Evolutionary conservation across 352 stramenopile genomes (phyloP).

Genomic region (Pythium scleroteichum): DNA sequence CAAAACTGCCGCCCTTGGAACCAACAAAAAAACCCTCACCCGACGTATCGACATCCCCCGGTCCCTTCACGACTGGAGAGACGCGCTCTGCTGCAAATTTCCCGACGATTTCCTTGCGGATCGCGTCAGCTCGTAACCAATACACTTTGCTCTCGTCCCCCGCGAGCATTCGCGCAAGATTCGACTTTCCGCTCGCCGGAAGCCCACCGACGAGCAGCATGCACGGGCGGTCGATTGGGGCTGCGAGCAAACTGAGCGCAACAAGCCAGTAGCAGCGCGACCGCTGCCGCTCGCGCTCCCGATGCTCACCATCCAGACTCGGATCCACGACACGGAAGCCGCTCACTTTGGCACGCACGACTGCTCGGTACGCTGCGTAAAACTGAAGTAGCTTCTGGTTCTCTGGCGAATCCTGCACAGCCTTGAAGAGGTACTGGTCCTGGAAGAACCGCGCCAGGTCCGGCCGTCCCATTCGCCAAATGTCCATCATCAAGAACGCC

Average conservation of each 20-base stretch:
- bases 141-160: slow-evolving; percentile 39
- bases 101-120: slow-evolving; percentile 60
- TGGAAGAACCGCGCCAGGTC: slow-evolving; percentile 55
- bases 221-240: slow-evolving; percentile 42
- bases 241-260: slow-evolving; percentile 52
- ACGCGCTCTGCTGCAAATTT: background rate
- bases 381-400: slow-evolving; percentile 53
- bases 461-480: slow-evolving; percentile 56
- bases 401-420: slow-evolving; percentile 47
- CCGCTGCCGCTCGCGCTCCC: slow-evolving; percentile 40
- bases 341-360: slow-evolving; percentile 70
- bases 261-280: slow-evolving; percentile 69
- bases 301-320: slow-evolving; percentile 38
- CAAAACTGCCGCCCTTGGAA: slow-evolving; percentile 32
- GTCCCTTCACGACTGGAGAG: background rate
- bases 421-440: slow-evolving; percentile 54
- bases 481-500: slow-evolving; percentile 71
- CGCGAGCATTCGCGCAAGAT: slow-evolving; percentile 50
- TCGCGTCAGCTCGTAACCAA: slow-evolving; percentile 64
- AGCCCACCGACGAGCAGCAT: slow-evolving; percentile 60
- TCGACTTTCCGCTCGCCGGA: slow-evolving; percentile 68
- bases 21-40: background rate
- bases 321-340: slow-evolving; percentile 65
- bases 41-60: background rate
- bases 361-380: slow-evolving; percentile 66